These are phyloP conservation scores for Taiozyma sp. DNA, from an alignment of 1,139 yeast genomes.

Conservation along the genomic window DNA sequence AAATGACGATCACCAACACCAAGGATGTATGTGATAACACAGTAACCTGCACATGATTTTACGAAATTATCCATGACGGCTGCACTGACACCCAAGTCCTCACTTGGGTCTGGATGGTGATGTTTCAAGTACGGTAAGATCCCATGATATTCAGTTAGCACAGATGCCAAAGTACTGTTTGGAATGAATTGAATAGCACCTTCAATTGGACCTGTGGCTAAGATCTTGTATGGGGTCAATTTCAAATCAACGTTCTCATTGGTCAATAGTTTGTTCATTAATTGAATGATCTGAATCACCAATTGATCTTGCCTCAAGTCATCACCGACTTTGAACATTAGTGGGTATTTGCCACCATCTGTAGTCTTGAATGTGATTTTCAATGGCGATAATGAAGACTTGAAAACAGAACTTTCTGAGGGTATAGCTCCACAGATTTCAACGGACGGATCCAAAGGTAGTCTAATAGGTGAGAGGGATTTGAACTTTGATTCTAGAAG, in stretches of 20 bases:
- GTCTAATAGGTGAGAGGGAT: constrained; percentile 23
- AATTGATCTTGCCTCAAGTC: constrained; percentile 95
- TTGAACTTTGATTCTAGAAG: constrained; percentile 30
- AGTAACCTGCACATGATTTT: constrained; percentile 95
- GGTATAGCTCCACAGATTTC: constrained; percentile 74
- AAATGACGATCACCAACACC: constrained; percentile 98
- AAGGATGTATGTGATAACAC: constrained; percentile 88
- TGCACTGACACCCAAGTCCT: constrained; percentile 69
- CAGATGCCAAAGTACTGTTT: constrained; percentile 83
- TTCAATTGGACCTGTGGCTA: constrained; percentile 87
- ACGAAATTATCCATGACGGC: constrained; percentile 91
- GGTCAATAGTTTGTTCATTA: constrained; percentile 86
- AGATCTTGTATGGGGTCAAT: constrained; percentile 82
- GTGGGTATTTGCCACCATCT: constrained; percentile 56
- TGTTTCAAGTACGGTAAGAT: constrained; percentile 66
- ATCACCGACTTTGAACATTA: constrained; percentile 95
- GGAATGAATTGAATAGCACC: constrained; percentile 94
- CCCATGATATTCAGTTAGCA: constrained; percentile 68
- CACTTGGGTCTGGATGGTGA: constrained; percentile 54
- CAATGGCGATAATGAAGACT: constrained; percentile 84
- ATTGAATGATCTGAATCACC: constrained; percentile 83
- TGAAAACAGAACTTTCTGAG: constrained; percentile 80
- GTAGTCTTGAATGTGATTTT: constrained; percentile 73
- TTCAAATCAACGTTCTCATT: constrained; percentile 88
- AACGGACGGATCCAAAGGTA: constrained; percentile 35